These are phyloP conservation scores for Boletus tylopilopsis DNA, from an alignment of 768 basidiomycete species.

Conservation along the genomic window DNA sequence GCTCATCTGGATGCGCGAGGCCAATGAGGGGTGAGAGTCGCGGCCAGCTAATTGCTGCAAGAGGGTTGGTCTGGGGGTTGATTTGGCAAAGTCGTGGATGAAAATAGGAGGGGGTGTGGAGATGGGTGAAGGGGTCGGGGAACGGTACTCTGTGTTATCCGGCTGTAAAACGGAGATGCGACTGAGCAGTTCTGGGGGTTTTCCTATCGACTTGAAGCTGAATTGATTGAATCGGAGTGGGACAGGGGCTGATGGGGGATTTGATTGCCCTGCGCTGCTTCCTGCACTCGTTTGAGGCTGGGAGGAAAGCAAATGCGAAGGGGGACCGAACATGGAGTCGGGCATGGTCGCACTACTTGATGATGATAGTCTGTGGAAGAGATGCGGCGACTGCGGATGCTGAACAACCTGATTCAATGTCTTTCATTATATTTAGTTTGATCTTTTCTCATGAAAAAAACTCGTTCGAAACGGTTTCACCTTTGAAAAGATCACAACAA, in stretches of 20 bases:
- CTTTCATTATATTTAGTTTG: constrained; percentile 22
- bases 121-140: constrained; percentile 22
- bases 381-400: constrained; percentile 8
- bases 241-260: constrained; percentile 12
- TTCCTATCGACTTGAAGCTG: constrained; percentile 52
- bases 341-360: constrained; percentile 19
- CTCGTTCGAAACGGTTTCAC: constrained; percentile 6
- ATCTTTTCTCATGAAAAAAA: neutral
- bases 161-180: constrained; percentile 41
- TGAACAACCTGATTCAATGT: constrained; percentile 1
- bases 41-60: constrained; percentile 18
- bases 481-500: constrained; percentile 6
- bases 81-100: constrained; percentile 4
- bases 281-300: neutral
- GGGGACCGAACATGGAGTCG: constrained; percentile 29
- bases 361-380: constrained; percentile 11
- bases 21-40: constrained; percentile 15
- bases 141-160: constrained; percentile 23
- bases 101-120: constrained; percentile 5
- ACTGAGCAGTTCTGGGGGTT: constrained; percentile 47
- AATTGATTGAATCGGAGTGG: constrained; percentile 36
- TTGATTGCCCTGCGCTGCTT: neutral
- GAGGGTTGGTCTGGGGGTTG: constrained; percentile 20
- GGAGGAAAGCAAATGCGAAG: constrained; percentile 24
- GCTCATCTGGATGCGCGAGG: constrained; percentile 24